Evolutionary conservation across 495 filamentous ascomycete genomes (phyloP).

Genomic region (Endocarpon pusillum): DNA sequence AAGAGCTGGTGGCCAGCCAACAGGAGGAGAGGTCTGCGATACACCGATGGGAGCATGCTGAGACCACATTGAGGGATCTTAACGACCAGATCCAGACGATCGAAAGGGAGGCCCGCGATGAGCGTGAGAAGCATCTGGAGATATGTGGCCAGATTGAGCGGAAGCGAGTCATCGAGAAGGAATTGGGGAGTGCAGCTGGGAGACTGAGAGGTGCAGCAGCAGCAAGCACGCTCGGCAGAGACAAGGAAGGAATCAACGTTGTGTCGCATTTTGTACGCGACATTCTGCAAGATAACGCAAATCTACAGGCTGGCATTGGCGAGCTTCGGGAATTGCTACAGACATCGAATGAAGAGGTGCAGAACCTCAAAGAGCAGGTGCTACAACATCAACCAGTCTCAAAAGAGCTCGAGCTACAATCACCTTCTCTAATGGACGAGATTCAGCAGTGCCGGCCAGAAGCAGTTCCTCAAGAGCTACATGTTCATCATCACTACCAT

Average conservation of each 20-base stretch:
- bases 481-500: conserved; percentile 89
- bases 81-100: conserved; percentile 81
- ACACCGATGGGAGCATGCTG: conserved; percentile 67
- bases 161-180: conserved; percentile 52
- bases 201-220: conserved; percentile 65
- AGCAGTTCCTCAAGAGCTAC: conserved; percentile 52
- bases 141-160: conserved; percentile 66
- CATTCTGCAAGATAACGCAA: conserved; percentile 87
- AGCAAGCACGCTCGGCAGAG: conserved; percentile 38
- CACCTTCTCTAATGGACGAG: conserved; percentile 44
- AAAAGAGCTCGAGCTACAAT: conserved; percentile 11
- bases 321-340: conserved; percentile 83
- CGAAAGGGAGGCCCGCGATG: conserved; percentile 66
- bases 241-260: conserved; percentile 39
- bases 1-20: conserved; percentile 41
- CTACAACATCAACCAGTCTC: conserved; percentile 54
- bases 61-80: conserved; percentile 51
- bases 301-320: conserved; percentile 73
- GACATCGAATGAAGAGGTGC: conserved; percentile 87
- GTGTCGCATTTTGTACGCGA: conserved; percentile 91
- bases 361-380: conserved; percentile 71
- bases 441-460: conserved; percentile 36
- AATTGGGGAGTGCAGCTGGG: conserved; percentile 58
- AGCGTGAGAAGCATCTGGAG: conserved; percentile 68
- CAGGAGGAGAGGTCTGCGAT: conserved; percentile 60